Percentiles rank a stretch among this genome's conserved stretches.
Conservation (phyloP, 805 yeast genomes). For the Candida orba region DNA sequence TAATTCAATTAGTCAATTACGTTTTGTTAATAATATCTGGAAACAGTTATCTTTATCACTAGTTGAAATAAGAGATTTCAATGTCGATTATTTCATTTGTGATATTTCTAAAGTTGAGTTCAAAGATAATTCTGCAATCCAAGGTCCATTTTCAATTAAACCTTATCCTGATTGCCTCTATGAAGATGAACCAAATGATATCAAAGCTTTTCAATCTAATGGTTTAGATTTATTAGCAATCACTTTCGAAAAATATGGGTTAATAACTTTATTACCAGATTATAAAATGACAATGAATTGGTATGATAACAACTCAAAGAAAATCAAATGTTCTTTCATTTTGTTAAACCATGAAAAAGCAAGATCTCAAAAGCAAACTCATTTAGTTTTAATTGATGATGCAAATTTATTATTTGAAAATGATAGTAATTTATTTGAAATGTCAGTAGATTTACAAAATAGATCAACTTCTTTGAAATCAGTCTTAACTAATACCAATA, state of each 20-base stretch:
- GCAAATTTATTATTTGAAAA: not conserved
- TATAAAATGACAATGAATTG: constrained; percentile 31
- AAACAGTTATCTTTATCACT: constrained; percentile 18
- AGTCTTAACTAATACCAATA: not conserved
- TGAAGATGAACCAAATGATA: constrained; percentile 33
- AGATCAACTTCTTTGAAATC: not conserved
- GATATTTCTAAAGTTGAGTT: constrained; percentile 8
- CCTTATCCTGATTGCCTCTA: constrained; percentile 54
- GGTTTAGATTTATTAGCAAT: constrained; percentile 22
- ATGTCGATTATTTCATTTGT: constrained; percentile 17
- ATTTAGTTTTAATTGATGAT: not conserved
- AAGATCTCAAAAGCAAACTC: not conserved
- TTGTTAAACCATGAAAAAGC: constrained; percentile 1
- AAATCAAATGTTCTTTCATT: not conserved
- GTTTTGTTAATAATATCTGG: constrained; percentile 29
- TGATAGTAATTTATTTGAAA: not conserved
- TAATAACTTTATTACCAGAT: constrained; percentile 26
- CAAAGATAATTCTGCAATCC: constrained; percentile 20
- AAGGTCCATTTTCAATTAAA: constrained; percentile 47
- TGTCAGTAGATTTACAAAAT: not conserved
- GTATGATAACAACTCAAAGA: constrained; percentile 2
- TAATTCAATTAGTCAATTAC: constrained; percentile 27
- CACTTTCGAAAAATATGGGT: constrained; percentile 24
- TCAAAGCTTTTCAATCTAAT: constrained; percentile 24
- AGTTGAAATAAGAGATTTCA: constrained; percentile 18